phyloP scores from a whole-genome alignment of 768 basidiomycete species.

The Cyathus striatus region DNA sequence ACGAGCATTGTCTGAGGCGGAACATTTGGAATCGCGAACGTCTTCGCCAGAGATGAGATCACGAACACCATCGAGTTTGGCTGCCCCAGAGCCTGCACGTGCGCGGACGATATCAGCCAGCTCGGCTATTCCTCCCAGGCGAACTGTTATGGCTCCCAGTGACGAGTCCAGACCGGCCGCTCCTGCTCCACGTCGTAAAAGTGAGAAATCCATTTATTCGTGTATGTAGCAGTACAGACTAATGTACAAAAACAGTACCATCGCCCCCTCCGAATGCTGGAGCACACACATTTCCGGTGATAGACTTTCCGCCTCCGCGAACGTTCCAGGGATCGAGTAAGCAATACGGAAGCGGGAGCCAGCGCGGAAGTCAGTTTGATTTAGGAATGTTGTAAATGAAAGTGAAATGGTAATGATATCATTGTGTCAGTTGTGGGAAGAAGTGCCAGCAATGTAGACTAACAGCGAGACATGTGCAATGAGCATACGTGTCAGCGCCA shows the following conservation, averaged over 20 bases:
- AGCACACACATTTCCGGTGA: conserved; percentile 67
- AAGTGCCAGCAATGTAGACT: too few species aligned
- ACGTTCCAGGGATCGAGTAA: conserved; percentile 45
- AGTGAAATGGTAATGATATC: too few species aligned
- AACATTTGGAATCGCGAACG: conserved; percentile 25
- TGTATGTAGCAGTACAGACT: conserved; percentile 8
- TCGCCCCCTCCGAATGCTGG: conserved; percentile 59
- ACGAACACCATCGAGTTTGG: conserved; percentile 16
- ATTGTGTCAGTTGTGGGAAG: too few species aligned
- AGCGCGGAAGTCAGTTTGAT: conserved; percentile 71
- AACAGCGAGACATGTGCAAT: too few species aligned
- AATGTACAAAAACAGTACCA: conserved; percentile 27
- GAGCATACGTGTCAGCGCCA: too few species aligned
- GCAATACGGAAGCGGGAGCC: conserved; percentile 61
- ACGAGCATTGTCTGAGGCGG: conserved; percentile 39
- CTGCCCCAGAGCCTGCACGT: conserved; percentile 7
- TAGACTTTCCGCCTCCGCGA: conserved; percentile 75
- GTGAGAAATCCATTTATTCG: conserved; percentile 29
- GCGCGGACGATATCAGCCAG: not conserved
- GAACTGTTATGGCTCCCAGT: too few species aligned
- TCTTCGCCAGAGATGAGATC: conserved; percentile 22
- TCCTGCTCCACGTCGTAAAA: conserved; percentile 41
- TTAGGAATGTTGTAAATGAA: conserved; percentile 26
- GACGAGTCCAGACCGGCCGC: conserved; percentile 20
- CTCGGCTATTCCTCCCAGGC: too few species aligned